Percentiles rank a stretch among this genome's conserved stretches.
These are phyloP conservation scores for Cladorrhinum sp. DNA, from an alignment of 2,329 filamentous ascomycete genomes.

Conservation along the genomic window DNA sequence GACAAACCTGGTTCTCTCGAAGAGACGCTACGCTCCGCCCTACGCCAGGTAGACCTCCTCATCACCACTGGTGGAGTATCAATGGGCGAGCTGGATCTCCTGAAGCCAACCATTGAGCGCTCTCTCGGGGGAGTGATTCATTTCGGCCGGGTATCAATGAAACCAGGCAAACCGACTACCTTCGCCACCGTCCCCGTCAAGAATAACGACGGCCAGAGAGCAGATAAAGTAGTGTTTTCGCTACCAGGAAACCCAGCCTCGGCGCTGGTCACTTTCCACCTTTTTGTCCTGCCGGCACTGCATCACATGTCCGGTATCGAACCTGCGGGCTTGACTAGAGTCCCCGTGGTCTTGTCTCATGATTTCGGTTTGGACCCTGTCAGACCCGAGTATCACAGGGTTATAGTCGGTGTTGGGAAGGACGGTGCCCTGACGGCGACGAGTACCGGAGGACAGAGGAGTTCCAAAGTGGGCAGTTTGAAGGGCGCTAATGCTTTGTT, in stretches of 20 bases:
- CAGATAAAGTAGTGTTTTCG: slow-evolving; percentile 75
- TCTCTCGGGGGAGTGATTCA: slow-evolving; percentile 88
- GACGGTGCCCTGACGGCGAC: slow-evolving; percentile 70
- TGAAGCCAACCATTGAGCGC: slow-evolving; percentile 94
- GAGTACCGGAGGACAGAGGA: slow-evolving; percentile 88
- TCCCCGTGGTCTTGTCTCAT: slow-evolving; percentile 69
- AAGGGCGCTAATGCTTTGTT: slow-evolving; percentile 85
- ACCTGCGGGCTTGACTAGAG: slow-evolving; percentile 66
- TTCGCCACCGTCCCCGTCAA: slow-evolving; percentile 83
- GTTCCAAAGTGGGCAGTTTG: slow-evolving; percentile 84
- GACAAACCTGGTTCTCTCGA: slow-evolving; percentile 75
- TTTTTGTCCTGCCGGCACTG: slow-evolving; percentile 87
- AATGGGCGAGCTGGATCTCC: slow-evolving; percentile 95
- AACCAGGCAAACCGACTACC: slow-evolving; percentile 95
- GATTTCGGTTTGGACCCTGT: slow-evolving; percentile 71
- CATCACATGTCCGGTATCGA: slow-evolving; percentile 71
- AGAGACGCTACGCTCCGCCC: slow-evolving; percentile 68
- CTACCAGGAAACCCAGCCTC: slow-evolving; percentile 93
- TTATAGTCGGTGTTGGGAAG: slow-evolving; percentile 60
- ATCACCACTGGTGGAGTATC: slow-evolving; percentile 93
- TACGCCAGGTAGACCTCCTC: slow-evolving; percentile 74
- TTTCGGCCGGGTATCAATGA: slow-evolving; percentile 95
- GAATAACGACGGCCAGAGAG: slow-evolving; percentile 54
- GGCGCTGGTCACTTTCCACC: slow-evolving; percentile 86
- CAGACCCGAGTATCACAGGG: slow-evolving; percentile 88